phyloP scores from a whole-genome alignment of 2,329 filamentous ascomycete genomes.

The Tricladium varicosporioides region DNA sequence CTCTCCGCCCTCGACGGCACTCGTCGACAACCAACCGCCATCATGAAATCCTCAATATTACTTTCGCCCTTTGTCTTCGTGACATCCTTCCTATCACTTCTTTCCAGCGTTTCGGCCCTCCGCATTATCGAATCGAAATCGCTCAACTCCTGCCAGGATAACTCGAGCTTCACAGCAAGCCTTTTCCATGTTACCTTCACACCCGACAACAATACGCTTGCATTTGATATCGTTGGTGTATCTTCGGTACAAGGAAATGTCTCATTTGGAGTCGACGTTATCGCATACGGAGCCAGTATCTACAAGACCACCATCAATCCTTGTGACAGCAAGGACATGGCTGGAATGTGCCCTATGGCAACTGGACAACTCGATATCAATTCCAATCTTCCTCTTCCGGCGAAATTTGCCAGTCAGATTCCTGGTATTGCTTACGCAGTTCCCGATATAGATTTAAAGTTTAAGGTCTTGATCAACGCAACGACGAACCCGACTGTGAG shows the following conservation, averaged over 20 bases:
- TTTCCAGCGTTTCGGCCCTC: slow-evolving; percentile 26
- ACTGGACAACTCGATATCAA: slow-evolving; percentile 76
- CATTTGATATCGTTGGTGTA: slow-evolving; percentile 74
- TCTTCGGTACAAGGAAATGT: slow-evolving; percentile 84
- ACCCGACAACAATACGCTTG: slow-evolving; percentile 69
- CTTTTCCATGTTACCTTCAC: slow-evolving; percentile 84
- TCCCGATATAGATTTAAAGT: slow-evolving; percentile 84
- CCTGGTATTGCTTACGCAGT: slow-evolving; percentile 85
- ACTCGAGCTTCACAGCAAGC: slow-evolving; percentile 83
- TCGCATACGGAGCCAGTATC: slow-evolving; percentile 79
- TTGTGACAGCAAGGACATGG: slow-evolving; percentile 62
- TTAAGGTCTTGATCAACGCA: slow-evolving; percentile 77
- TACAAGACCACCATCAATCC: slow-evolving; percentile 70
- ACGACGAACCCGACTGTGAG: slow-evolving; percentile 54
- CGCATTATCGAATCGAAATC: slow-evolving; percentile 69
- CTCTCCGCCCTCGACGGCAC: slow-evolving; percentile 23
- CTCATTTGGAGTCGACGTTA: slow-evolving; percentile 70
- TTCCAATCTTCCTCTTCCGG: slow-evolving; percentile 63
- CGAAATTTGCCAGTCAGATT: slow-evolving; percentile 59
- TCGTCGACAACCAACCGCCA: slow-evolving; percentile 23
- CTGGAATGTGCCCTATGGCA: slow-evolving; percentile 87
- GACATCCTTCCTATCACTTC: slow-evolving; percentile 29
- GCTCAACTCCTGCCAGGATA: slow-evolving; percentile 78
- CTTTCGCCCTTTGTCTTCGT: slow-evolving; percentile 29
- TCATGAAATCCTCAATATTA: slow-evolving; percentile 30